phyloP scores from a whole-genome alignment of 2,329 filamentous ascomycete genomes.

The Aspergillus floridensis region DNA sequence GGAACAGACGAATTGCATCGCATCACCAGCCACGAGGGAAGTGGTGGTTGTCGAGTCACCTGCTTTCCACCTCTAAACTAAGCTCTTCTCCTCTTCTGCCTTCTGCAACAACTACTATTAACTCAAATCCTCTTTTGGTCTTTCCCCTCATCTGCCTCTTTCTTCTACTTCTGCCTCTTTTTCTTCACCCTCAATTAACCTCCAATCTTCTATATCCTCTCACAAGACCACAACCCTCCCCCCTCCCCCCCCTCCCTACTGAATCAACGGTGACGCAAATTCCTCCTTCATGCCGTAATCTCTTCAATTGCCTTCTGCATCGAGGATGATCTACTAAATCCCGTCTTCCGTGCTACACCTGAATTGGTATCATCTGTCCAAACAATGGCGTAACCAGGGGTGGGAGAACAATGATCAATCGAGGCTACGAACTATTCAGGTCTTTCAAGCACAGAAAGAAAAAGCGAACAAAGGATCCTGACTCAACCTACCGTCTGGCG shows the following conservation, averaged over 20 bases:
- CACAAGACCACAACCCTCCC: slow-evolving; percentile 6
- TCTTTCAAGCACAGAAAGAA: slow-evolving; percentile 19
- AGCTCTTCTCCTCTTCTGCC: background rate
- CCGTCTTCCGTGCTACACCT: slow-evolving; percentile 7
- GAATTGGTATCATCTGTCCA: slow-evolving; percentile 17
- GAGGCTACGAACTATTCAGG: slow-evolving; percentile 14
- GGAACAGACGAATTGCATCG: background rate
- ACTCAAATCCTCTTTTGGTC: slow-evolving; percentile 1
- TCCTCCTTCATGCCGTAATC: background rate
- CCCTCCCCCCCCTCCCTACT: background rate
- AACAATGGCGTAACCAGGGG: slow-evolving; percentile 23
- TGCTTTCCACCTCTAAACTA: background rate
- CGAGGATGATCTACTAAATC: background rate
- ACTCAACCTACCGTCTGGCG: background rate
- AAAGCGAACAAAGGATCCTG: slow-evolving; percentile 11
- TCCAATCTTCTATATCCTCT: slow-evolving; percentile 2
- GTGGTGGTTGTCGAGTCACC: slow-evolving; percentile 1
- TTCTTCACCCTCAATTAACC: background rate
- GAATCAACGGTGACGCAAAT: background rate
- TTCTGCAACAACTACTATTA: background rate
- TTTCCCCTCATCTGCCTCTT: background rate
- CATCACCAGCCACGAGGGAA: background rate
- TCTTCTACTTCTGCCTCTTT: background rate
- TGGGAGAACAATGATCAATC: slow-evolving; percentile 18
- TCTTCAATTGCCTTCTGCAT: slow-evolving; percentile 3